Base-by-base conservation (phyloP, 495 filamentous ascomycete species). In the Xanthoparmelia taractica region DNA sequence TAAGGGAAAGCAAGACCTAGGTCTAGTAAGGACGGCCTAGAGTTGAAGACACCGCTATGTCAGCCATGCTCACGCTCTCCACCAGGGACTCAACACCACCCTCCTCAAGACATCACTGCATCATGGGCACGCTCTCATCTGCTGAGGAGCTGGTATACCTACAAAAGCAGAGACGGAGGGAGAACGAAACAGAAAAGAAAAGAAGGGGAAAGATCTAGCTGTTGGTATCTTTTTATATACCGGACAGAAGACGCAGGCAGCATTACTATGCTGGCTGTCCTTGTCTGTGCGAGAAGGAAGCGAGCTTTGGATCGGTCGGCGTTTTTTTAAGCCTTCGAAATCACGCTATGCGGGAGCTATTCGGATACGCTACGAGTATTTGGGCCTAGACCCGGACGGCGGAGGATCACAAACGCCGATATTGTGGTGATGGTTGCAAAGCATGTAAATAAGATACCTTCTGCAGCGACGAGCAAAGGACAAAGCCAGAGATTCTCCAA, bases 261-360 rank as follows among this genome's bases (percentile, higher is more conserved):
- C 11, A 13, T 15, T 23, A 48, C n/a, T 8, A 15, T 0, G 7
- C 47, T 27, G 47, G 4, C 25, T 3, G 4, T 29, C 15, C 23
- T 13, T 15, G 2, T 27, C 12, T 50, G 18, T 27, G 5, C 25
- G 29, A 50, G 47, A 50, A 50, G 25, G 12, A 12, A 15, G 12
- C 1, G 11, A 27, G 2, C 11, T 50, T 27, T 50, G 47, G 12
- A 27, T 5, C 4, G 11, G 25, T 5, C 4, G 11, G 25, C 12
- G 10, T 13, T 1, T 47, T 12, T 50, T 50, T 29, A 50, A 17
- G 12, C 5, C n/a, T 29, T 15, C 23, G 15, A 8, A 29, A 15
- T 50, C 47, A 50, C 47, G 47, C 25, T 27, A 50, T 4, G 47
- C 47, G 47, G 47, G 47, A 50, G 47, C 45, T 47, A 47, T 13